phyloP scores from a whole-genome alignment of 2,329 filamentous ascomycete species.

The Colletotrichum falcatum region DNA sequence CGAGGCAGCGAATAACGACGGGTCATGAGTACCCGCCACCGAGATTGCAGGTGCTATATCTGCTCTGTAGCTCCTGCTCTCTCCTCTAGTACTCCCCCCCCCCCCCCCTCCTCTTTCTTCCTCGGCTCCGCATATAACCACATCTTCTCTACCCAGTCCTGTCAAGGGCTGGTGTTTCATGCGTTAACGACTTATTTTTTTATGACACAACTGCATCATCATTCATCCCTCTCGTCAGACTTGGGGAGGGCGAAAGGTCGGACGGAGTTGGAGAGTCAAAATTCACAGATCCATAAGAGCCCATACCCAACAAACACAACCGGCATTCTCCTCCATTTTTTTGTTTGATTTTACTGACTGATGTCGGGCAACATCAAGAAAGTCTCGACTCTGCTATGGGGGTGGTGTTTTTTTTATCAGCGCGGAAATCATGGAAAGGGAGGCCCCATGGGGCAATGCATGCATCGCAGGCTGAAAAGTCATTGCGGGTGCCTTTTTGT shows the following conservation, averaged over 20 bases:
- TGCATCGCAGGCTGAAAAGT: not conserved
- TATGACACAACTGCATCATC: constrained; percentile 13
- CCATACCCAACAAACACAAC: constrained; percentile 4
- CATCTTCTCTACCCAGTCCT: not conserved
- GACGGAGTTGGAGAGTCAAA: constrained; percentile 11
- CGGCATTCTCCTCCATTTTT: not conserved
- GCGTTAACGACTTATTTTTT: constrained; percentile 8
- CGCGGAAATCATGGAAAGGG: constrained; percentile 4
- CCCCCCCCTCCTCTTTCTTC: not conserved
- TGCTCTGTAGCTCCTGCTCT: not conserved
- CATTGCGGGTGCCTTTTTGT: not conserved
- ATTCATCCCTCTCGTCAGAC: constrained; percentile 12
- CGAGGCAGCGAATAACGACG: not conserved
- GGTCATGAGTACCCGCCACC: not conserved
- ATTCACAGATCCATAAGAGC: not conserved
- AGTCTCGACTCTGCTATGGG: not conserved
- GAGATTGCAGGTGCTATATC: not conserved
- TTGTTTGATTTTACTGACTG: not conserved
- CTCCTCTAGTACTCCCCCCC: too few species aligned
- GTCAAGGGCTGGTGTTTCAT: not conserved
- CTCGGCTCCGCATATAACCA: not conserved
- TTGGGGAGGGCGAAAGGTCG: constrained; percentile 9
- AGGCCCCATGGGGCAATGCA: not conserved
- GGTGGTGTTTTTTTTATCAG: not conserved
- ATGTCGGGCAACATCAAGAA: not conserved